A percentile compares a stretch with the other conserved stretches of the same genome.
These are phyloP conservation scores for Pascua guehoae DNA, from an alignment of 1,284 basidiomycete species.

Conservation along the genomic window DNA sequence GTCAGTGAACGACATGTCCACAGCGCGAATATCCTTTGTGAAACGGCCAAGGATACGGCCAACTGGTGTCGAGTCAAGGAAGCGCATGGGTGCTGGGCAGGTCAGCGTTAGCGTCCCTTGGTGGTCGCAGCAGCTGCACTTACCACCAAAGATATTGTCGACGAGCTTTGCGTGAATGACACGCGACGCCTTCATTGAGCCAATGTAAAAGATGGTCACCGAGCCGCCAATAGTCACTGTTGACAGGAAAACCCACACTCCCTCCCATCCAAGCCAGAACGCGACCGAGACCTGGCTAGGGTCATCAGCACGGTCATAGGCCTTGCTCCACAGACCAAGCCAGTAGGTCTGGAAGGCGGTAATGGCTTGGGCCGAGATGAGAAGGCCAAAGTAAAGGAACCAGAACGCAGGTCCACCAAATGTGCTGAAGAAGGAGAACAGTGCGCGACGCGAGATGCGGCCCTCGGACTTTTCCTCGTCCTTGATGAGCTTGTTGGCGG, in stretches of 20 bases:
- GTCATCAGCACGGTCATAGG: constrained; percentile 52
- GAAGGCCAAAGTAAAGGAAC: constrained; percentile 37
- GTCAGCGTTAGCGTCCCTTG: too few species aligned
- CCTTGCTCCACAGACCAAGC: constrained; percentile 60
- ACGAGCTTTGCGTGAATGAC: constrained; percentile 59
- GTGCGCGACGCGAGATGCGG: constrained; percentile 50
- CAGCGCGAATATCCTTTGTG: constrained; percentile 57
- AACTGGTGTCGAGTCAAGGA: constrained; percentile 59
- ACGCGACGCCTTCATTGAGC: constrained; percentile 56
- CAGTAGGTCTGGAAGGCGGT: constrained; percentile 57
- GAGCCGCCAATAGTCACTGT: constrained; percentile 42
- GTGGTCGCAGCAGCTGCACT: too few species aligned
- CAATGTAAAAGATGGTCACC: constrained; percentile 45
- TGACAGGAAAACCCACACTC: constrained; percentile 43
- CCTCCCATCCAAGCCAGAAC: constrained; percentile 55
- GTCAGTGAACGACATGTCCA: constrained; percentile 46
- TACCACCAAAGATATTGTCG: constrained; percentile 54
- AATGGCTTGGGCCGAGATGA: constrained; percentile 36
- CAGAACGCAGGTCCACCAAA: constrained; percentile 52
- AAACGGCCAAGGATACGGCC: constrained; percentile 61
- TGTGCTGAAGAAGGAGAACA: constrained; percentile 49
- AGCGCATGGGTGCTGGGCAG: constrained; percentile 54
- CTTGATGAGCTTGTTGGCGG: constrained; percentile 51
- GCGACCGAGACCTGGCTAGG: constrained; percentile 37
- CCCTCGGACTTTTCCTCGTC: constrained; percentile 62